Percentiles rank a stretch among this genome's conserved stretches.
phyloP scores from a whole-genome alignment of 2,329 filamentous ascomycete genomes.

The Phaeosphaeriaceae sp. region DNA sequence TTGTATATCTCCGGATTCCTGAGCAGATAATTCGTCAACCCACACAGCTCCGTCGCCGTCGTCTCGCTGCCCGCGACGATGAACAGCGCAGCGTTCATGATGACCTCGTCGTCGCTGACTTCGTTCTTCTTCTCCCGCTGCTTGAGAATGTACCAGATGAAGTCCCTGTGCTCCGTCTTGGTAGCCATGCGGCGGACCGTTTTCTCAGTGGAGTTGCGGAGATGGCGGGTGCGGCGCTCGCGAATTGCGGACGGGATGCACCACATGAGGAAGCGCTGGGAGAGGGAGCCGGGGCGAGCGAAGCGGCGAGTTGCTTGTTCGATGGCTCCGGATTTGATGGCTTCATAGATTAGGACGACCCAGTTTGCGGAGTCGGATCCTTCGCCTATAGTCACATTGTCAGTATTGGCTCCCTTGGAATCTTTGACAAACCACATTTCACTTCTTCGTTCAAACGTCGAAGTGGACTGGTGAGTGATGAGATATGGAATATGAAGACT shows the following conservation, averaged over 20 bases:
- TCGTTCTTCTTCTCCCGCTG: conserved; percentile 44
- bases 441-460: background rate
- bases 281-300: conserved; percentile 28
- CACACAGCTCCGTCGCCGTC: conserved; percentile 42
- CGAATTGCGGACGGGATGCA: conserved; percentile 37
- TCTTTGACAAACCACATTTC: too few species aligned
- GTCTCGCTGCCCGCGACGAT: conserved; percentile 45
- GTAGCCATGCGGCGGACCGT: conserved; percentile 32
- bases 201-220: conserved; percentile 41
- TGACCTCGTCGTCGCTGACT: conserved; percentile 40
- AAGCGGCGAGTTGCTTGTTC: conserved; percentile 42
- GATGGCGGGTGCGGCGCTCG: conserved; percentile 33
- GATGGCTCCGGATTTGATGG: conserved; percentile 42
- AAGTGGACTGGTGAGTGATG: background rate
- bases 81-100: conserved; percentile 42
- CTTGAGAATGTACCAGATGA: conserved; percentile 45
- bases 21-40: conserved; percentile 39
- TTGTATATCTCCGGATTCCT: conserved; percentile 32
- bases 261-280: conserved; percentile 36
- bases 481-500: background rate
- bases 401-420: background rate
- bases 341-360: conserved; percentile 44
- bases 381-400: conserved; percentile 25
- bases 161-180: conserved; percentile 43
- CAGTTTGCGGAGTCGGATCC: conserved; percentile 42